phyloP scores from a whole-genome alignment of 2,329 filamentous ascomycete genomes.

The Alternaria sp. region DNA sequence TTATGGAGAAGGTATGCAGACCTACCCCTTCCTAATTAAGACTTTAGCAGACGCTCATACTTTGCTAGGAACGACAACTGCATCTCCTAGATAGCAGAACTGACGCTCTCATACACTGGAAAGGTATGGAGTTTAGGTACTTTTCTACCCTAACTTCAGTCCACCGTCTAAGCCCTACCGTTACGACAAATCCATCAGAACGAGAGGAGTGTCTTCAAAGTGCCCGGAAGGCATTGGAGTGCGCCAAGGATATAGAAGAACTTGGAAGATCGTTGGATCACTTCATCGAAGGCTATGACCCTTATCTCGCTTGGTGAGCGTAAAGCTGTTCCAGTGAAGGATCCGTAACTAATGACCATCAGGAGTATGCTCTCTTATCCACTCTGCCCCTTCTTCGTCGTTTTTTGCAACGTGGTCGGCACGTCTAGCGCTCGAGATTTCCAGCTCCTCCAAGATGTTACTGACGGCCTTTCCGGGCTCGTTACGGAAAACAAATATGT shows the following conservation, averaged over 20 bases:
- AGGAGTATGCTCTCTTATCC: constrained; percentile 48
- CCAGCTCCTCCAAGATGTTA: constrained; percentile 41
- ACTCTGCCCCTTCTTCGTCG: constrained; percentile 46
- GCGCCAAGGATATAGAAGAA: constrained; percentile 35
- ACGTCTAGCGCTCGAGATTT: constrained; percentile 43
- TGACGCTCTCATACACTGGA: constrained; percentile 42
- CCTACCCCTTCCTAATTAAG: too few relatives aligned
- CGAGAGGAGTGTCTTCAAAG: constrained; percentile 43
- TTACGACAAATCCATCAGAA: constrained; percentile 38
- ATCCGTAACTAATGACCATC: constrained; percentile 10
- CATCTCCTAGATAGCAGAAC: constrained; percentile 27
- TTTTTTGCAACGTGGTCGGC: constrained; percentile 50
- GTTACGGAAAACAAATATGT: constrained; percentile 43
- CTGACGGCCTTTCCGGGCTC: constrained; percentile 37
- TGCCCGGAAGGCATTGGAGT: constrained; percentile 43
- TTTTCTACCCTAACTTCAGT: constrained; percentile 44
- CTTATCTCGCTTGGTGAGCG: constrained; percentile 40
- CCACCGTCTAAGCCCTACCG: constrained; percentile 41
- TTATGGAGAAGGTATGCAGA: constrained; percentile 34
- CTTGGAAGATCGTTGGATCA: constrained; percentile 35
- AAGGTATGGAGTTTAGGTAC: constrained; percentile 45
- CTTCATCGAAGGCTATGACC: constrained; percentile 42
- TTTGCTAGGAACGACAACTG: constrained; percentile 26
- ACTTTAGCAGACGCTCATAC: constrained; percentile 6
- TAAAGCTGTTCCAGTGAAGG: too few relatives aligned